Conservation (phyloP, 1,284 basidiomycete species). For the Porphyrellus sp. region DNA sequence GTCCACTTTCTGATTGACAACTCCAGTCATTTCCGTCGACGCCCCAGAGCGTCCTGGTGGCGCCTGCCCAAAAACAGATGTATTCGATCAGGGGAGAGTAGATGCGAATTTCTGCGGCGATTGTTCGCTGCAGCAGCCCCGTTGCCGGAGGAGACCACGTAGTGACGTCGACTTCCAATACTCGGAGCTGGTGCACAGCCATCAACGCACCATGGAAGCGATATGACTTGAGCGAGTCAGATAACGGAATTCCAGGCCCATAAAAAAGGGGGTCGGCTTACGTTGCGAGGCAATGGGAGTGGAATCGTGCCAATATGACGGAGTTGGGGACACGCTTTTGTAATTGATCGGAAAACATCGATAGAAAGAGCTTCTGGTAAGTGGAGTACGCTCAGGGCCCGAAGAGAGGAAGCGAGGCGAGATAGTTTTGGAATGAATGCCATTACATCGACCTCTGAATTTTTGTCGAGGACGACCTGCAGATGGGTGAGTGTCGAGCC, state of each 20-base stretch:
- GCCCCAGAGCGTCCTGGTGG: slow-evolving; percentile 29
- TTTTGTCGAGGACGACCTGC: slow-evolving; percentile 27
- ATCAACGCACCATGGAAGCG: slow-evolving; percentile 27
- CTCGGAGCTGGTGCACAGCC: slow-evolving; percentile 29
- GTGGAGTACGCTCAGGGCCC: slow-evolving; percentile 34
- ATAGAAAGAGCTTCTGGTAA: slow-evolving; percentile 30
- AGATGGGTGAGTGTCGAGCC: slow-evolving; percentile 30
- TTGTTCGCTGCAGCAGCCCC: slow-evolving; percentile 28
- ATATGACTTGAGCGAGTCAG: slow-evolving; percentile 29
- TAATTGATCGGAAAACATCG: slow-evolving; percentile 31
- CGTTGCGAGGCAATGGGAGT: slow-evolving; percentile 32
- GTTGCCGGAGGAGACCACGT: slow-evolving; percentile 28
- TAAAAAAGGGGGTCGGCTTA: slow-evolving; percentile 20
- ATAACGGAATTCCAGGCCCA: slow-evolving; percentile 11
- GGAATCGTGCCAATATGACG: slow-evolving; percentile 35
- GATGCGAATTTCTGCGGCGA: slow-evolving; percentile 33
- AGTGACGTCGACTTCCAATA: slow-evolving; percentile 31
- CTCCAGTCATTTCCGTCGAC: slow-evolving; percentile 38
- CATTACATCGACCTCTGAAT: slow-evolving; percentile 26
- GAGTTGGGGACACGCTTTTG: slow-evolving; percentile 33
- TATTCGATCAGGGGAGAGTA: slow-evolving; percentile 31
- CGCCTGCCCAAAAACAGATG: slow-evolving; percentile 32
- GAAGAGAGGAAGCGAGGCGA: slow-evolving; percentile 30
- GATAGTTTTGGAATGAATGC: slow-evolving; percentile 27
- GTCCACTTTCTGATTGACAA: slow-evolving; percentile 26